Base-by-base conservation (phyloP, 148 eudicot genomes). In the Euryodendron excelsum region DNA sequence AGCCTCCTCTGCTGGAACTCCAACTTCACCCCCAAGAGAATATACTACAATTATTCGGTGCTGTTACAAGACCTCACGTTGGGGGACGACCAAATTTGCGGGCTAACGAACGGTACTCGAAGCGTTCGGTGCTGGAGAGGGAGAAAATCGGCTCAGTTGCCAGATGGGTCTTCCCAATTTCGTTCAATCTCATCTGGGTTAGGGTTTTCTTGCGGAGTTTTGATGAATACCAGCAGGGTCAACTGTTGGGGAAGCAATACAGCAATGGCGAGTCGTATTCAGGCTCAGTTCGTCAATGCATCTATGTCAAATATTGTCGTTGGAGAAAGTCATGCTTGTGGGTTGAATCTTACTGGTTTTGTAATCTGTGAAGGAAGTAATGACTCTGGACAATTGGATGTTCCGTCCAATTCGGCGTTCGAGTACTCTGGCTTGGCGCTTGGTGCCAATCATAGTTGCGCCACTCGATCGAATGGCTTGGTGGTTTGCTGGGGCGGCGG, bases 401-500 rank as follows among this genome's bases (percentile, higher is more conserved):
- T 80, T 36, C 92, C 93, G 11, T 65, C 73, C 28, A 80, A 86
- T 67, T 74, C 76, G 1, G 66, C 84, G 39, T 64, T 25, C 33
- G 85, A 82, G 60, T 91, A 70, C 66, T 74, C 83, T 5, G 85
- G 64, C 1, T 36, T 93, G 12, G 93, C 92, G 0, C 81, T 93
- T 20, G 98, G 98, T 1, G 79, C 59, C 13, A 85, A 90, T 80
- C 89, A 85, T 85, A 85, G 81, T 37, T 93, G 98, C 68, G 98
- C 86, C 9, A 87, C 90, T 72, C 82, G 74, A 52, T 72, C 65
- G 10, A 89, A 90, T 72, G 71, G 73, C 41, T 69, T 84, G 10
- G 96, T 91, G n/a, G 87, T 86, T 31, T 93, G 98, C 79, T 93
- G 98, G 98, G 98, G 98, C 67, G 89, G 87, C 2, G 78, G 50